These are phyloP conservation scores for Mucor racemosus DNA, from an alignment of 371 early-diverging fungal species.

Conservation along the genomic window DNA sequence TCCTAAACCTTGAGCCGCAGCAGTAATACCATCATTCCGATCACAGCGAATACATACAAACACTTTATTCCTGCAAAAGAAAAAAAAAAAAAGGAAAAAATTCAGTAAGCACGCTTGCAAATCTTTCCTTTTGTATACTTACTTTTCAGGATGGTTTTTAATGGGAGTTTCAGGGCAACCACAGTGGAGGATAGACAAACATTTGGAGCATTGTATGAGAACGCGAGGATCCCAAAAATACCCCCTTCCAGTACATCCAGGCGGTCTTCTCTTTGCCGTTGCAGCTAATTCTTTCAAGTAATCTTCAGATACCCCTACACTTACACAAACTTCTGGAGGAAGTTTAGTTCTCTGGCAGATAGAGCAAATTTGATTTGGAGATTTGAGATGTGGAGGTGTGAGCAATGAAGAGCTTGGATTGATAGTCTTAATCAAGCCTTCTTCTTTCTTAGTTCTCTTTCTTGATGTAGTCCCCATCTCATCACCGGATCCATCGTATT, in stretches of 20 bases:
- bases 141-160: slow-evolving; percentile 26
- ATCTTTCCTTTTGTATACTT: neutral
- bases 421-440: neutral
- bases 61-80: neutral
- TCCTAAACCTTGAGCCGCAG: neutral
- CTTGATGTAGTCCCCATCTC: neutral
- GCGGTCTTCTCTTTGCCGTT: slow-evolving; percentile 15
- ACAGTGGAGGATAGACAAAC: slow-evolving; percentile 22
- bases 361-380: slow-evolving; percentile 20
- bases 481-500: neutral
- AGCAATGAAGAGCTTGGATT: neutral
- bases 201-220: slow-evolving; percentile 27
- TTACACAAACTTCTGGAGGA: slow-evolving; percentile 13
- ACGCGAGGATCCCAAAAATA: slow-evolving; percentile 34
- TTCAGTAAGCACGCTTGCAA: too few species aligned
- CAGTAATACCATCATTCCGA: slow-evolving; percentile 8
- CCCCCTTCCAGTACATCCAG: slow-evolving; percentile 25
- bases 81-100: too few species aligned
- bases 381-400: neutral
- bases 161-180: slow-evolving; percentile 27
- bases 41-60: slow-evolving; percentile 29
- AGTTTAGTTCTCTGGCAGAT: slow-evolving; percentile 22
- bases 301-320: slow-evolving; percentile 4
- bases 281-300: slow-evolving; percentile 18
- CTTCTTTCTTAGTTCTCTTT: neutral